A percentile compares a stretch with the other conserved stretches of the same genome.
phyloP scores from a whole-genome alignment of 1,284 basidiomycete species.

The Cryptococcus sp. region DNA sequence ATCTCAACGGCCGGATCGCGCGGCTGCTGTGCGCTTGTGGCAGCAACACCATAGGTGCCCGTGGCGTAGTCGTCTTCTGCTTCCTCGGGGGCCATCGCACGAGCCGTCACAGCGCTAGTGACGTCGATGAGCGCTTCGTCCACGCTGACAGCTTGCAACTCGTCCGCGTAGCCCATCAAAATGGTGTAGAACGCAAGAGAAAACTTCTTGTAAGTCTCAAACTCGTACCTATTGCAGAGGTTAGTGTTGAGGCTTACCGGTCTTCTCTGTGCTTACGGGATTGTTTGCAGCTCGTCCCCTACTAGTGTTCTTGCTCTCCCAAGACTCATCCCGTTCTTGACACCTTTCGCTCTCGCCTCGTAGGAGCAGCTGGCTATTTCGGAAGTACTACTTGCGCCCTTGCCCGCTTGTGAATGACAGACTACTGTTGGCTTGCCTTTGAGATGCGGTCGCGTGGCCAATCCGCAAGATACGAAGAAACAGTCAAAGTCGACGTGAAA shows the following conservation, averaged over 20 bases:
- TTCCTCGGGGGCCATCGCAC: conserved; percentile 45
- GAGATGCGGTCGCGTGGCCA: conserved; percentile 73
- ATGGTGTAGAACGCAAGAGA: conserved; percentile 89
- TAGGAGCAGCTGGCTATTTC: conserved; percentile 96
- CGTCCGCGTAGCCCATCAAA: conserved; percentile 83
- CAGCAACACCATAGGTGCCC: conserved; percentile 18
- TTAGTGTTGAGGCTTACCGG: neutral
- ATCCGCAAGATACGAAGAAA: conserved; percentile 92
- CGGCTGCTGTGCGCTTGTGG: neutral
- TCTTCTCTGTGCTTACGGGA: conserved; percentile 76
- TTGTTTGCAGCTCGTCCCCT: conserved; percentile 63
- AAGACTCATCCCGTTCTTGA: conserved; percentile 93
- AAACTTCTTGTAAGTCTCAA: conserved; percentile 72
- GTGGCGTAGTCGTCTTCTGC: conserved; percentile 43
- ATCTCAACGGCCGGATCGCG: conserved; percentile 65
- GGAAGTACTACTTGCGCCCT: conserved; percentile 72
- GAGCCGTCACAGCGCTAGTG: conserved; percentile 61
- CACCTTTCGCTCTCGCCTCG: conserved; percentile 82
- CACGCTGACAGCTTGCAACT: conserved; percentile 91
- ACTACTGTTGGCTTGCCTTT: conserved; percentile 87
- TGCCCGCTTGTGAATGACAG: conserved; percentile 79
- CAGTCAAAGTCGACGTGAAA: conserved; percentile 97
- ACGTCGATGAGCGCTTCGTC: conserved; percentile 95
- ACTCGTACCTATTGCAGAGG: conserved; percentile 47
- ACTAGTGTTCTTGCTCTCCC: conserved; percentile 78